Conservation (phyloP, 1,284 basidiomycete species). For the Singerocomus inundabilis region DNA sequence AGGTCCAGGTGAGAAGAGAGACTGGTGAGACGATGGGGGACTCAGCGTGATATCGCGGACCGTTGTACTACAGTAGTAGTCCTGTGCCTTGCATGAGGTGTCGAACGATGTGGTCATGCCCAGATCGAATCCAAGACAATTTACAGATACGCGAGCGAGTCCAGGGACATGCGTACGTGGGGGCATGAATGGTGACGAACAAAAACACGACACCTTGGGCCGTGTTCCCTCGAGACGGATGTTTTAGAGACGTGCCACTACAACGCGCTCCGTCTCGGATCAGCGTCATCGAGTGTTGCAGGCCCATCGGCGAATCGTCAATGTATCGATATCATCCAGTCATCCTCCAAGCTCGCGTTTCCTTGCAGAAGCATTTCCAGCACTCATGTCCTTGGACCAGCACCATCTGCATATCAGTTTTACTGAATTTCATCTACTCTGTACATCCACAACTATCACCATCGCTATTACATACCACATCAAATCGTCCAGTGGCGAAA, state of each 20-base stretch:
- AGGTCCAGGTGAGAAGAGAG: not conserved
- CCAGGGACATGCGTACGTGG: not conserved
- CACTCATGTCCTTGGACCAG: too few relatives aligned
- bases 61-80: too few relatives aligned
- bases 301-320: not conserved
- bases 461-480: constrained; percentile 23
- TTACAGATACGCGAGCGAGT: not conserved
- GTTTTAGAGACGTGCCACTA: not conserved
- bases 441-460: not conserved
- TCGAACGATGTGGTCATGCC: not conserved
- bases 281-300: constrained; percentile 5
- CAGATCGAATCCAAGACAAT: not conserved
- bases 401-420: not conserved
- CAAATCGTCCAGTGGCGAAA: constrained; percentile 12
- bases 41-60: too few relatives aligned
- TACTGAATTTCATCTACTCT: constrained; percentile 9
- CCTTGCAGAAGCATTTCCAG: too few relatives aligned
- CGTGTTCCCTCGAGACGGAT: constrained; percentile 3
- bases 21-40: not conserved
- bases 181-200: not conserved
- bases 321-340: not conserved
- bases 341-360: too few relatives aligned
- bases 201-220: not conserved
- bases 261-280: constrained; percentile 3
- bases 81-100: not conserved